Evolutionary conservation across 129 eudicot species (phyloP), one percentile per base, ranked within the genome.

Genomic region (Tagetes patula): DNA sequence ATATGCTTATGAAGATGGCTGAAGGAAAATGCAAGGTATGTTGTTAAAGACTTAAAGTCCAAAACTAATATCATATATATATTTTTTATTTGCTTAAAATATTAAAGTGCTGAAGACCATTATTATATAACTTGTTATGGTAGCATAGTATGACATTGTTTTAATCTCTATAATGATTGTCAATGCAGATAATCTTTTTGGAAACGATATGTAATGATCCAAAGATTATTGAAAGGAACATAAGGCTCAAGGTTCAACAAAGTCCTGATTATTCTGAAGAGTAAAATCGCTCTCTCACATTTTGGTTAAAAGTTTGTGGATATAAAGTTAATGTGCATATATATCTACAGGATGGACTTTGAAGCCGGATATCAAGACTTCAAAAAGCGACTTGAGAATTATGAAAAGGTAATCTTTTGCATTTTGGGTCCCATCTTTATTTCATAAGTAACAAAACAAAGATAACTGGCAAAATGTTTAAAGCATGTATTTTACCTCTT

Each of bases 181-280:
- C 42, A 5, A 49, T 81, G 14, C 88, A 95, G 99, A 95, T 95
- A 37, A 90, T 95, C 53, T 94, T 95, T 84, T 72, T 95, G 88
- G 99, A 95, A 75, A 90, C 97, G 12, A 49, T 95, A 82, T 95
- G 99, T 84, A 90, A 80, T 33, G 99, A 95, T 86, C 85, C 73
- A 38, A 36, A 71, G 69, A 90, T 95, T 65, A 95, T 95, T 80
- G 99, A 95, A 82, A 84, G 97, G 82, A 95, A 95, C 75, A 95
- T 95, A 75, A 96, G 99, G n/a, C 97, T 95, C 78, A 95, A 95
- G 80, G 86, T 95, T 87, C 97, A 95, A 77, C 97, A 95, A 72
- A 95, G 99, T 82, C 99, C 99, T 55, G 99, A 95, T 76, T 95
- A 95, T 86, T 96, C 99, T 14, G 97, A 95, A 86, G 93, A 84